Percentiles rank a stretch among this genome's conserved stretches.
phyloP scores from a whole-genome alignment of 495 filamentous ascomycete genomes.

The Aspergillus steynii region DNA sequence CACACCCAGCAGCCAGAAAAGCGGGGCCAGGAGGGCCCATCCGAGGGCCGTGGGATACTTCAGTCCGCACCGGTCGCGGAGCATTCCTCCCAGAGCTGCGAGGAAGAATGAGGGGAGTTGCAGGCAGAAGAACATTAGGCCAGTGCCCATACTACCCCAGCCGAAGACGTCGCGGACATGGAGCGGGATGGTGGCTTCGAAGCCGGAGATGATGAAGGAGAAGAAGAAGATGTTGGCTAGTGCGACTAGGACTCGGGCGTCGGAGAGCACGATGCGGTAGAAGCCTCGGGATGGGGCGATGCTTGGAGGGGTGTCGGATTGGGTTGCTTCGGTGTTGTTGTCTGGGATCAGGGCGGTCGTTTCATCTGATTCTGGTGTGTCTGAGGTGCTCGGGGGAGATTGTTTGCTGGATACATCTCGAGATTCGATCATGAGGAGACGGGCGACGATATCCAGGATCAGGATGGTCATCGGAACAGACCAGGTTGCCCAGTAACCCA shows the following conservation, averaged over 20 bases:
- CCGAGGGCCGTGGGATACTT: constrained; percentile 19
- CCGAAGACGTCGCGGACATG: constrained; percentile 22
- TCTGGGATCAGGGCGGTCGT: not conserved
- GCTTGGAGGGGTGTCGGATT: no score
- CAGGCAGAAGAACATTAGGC: constrained; percentile 24
- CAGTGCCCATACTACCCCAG: constrained; percentile 23
- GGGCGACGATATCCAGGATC: constrained; percentile 20
- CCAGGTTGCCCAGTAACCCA: constrained; percentile 31
- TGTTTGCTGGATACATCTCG: not conserved
- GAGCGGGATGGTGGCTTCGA: constrained; percentile 25
- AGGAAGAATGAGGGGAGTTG: constrained; percentile 21
- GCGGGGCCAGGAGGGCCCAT: constrained; percentile 10
- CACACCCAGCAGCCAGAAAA: constrained; percentile 15
- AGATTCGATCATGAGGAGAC: constrained; percentile 29
- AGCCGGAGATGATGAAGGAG: constrained; percentile 15
- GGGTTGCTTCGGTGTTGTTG: not conserved
- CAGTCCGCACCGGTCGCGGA: constrained; percentile 23
- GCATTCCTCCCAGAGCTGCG: constrained; percentile 16
- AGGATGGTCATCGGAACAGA: constrained; percentile 22
- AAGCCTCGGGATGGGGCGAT: constrained; percentile 3
- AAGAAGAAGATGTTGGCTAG: constrained; percentile 10
- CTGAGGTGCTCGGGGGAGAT: no score
- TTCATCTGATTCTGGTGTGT: not conserved
- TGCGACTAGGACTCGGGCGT: constrained; percentile 14
- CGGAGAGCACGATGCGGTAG: constrained; percentile 19